Conservation (phyloP, 2,329 filamentous ascomycete species). For the Microsporum canis region DNA sequence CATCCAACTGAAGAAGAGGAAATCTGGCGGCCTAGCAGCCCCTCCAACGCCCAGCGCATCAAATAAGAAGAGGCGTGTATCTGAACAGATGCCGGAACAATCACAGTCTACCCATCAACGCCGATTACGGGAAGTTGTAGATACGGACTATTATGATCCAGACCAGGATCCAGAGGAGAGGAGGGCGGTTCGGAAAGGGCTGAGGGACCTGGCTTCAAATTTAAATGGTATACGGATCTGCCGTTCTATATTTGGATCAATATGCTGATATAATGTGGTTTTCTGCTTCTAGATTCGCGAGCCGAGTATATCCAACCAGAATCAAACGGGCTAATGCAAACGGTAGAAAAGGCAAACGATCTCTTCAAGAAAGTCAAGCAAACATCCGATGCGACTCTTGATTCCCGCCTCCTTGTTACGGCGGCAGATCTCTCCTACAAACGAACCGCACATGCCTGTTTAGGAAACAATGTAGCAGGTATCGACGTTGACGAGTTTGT, state of each 20-base stretch:
- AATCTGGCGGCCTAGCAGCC: slow-evolving; percentile 1
- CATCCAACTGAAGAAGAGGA: slow-evolving; percentile 16
- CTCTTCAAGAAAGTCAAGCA: slow-evolving; percentile 63
- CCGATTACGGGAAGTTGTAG: slow-evolving; percentile 14
- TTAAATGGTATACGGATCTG: slow-evolving; percentile 40
- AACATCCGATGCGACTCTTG: slow-evolving; percentile 80
- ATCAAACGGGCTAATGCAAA: slow-evolving; percentile 53
- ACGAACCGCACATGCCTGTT: slow-evolving; percentile 60
- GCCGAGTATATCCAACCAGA: slow-evolving; percentile 58
- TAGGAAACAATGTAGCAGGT: slow-evolving; percentile 61
- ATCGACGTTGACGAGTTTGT: slow-evolving; percentile 87
- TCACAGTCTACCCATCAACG: slow-evolving; percentile 9
- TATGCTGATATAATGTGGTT: not conserved
- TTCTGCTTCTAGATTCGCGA: slow-evolving; percentile 46
- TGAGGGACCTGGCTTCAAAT: slow-evolving; percentile 51
- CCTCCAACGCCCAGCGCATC: slow-evolving; percentile 9
- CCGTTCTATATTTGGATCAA: not conserved
- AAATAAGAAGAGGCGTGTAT: slow-evolving; percentile 14
- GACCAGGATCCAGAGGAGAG: slow-evolving; percentile 64
- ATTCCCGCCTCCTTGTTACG: slow-evolving; percentile 73
- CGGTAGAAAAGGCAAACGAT: slow-evolving; percentile 54
- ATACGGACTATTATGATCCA: slow-evolving; percentile 56
- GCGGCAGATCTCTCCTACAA: slow-evolving; percentile 71
- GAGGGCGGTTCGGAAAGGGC: slow-evolving; percentile 54
- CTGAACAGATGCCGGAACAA: slow-evolving; percentile 6